A percentile compares a stretch with the other conserved stretches of the same genome.
These are phyloP conservation scores for Gelatoporia subvermispora DNA, from an alignment of 768 basidiomycete genomes.

Conservation along the genomic window DNA sequence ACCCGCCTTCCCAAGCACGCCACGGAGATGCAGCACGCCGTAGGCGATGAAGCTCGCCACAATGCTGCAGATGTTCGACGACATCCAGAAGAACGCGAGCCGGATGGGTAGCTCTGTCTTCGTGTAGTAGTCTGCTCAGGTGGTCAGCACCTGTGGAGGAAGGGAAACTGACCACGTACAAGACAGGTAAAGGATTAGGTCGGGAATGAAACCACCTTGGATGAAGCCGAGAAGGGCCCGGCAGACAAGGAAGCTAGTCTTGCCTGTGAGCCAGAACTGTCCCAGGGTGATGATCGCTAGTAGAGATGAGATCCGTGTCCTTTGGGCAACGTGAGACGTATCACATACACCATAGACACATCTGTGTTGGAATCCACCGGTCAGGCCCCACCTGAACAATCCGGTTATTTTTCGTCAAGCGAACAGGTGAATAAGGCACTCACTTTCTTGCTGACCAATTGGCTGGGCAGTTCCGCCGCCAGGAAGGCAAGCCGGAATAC, in stretches of 20 bases:
- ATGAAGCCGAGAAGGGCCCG: conserved; percentile 39
- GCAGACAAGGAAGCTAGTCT: conserved; percentile 41
- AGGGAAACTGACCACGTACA: conserved; percentile 18
- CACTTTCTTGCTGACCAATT: conserved; percentile 55
- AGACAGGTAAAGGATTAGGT: conserved; percentile 50
- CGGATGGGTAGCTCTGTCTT: conserved; percentile 34
- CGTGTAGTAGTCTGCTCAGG: conserved; percentile 43
- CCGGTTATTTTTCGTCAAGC: not conserved
- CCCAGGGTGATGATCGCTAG: conserved; percentile 44
- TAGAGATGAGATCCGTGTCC: conserved; percentile 33
- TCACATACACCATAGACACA: conserved; percentile 20
- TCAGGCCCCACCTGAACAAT: conserved; percentile 41
- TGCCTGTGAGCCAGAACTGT: conserved; percentile 53
- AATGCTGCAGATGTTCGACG: conserved; percentile 8
- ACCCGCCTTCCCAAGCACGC: conserved; percentile 45
- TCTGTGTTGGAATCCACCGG: conserved; percentile 57
- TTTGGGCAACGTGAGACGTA: not conserved
- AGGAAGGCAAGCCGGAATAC: conserved; percentile 17
- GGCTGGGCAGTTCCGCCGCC: conserved; percentile 51
- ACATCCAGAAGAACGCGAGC: conserved; percentile 17
- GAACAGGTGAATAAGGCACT: not conserved
- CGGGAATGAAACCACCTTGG: conserved; percentile 39
- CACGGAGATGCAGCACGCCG: conserved; percentile 57
- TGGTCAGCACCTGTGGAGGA: not conserved
- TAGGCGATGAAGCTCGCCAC: conserved; percentile 49